Evolutionary conservation across 495 filamentous ascomycete genomes (phyloP).

Genomic region (Neurospora pannonica): DNA sequence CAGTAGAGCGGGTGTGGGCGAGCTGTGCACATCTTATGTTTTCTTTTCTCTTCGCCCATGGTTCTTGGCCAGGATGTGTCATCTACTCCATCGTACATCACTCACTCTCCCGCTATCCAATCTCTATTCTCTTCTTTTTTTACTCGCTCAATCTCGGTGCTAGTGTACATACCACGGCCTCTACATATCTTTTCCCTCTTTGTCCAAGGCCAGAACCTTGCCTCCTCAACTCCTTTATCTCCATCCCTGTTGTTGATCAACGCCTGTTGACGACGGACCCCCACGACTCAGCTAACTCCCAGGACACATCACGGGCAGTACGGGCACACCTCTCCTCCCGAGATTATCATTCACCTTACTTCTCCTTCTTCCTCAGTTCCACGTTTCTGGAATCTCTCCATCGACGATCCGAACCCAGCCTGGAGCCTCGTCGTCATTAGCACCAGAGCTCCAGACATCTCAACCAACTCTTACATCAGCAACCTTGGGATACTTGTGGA

Average conservation of each 20-base stretch:
- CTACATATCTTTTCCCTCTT: background rate
- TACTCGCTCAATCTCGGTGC: background rate
- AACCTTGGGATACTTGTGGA: background rate
- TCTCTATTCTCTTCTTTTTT: background rate
- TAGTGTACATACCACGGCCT: background rate
- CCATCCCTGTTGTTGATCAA: background rate
- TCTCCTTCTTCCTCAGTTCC: background rate
- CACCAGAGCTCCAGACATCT: background rate
- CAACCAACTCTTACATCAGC: background rate
- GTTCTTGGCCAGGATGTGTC: background rate
- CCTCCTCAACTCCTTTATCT: background rate
- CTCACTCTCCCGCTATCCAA: background rate
- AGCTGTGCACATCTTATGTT: background rate
- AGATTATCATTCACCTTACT: background rate
- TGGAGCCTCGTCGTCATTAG: background rate
- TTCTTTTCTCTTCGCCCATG: background rate
- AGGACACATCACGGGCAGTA: background rate
- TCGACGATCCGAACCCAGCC: background rate
- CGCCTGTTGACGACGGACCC: background rate
- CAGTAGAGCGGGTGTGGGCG: background rate
- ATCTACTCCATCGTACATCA: background rate
- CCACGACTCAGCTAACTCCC: background rate
- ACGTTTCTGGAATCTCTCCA: background rate
- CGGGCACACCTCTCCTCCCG: background rate
- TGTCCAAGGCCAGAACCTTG: background rate